Conservation (phyloP, 192 early-diverging fungal genomes). For the Mortierella hygrophila region DNA sequence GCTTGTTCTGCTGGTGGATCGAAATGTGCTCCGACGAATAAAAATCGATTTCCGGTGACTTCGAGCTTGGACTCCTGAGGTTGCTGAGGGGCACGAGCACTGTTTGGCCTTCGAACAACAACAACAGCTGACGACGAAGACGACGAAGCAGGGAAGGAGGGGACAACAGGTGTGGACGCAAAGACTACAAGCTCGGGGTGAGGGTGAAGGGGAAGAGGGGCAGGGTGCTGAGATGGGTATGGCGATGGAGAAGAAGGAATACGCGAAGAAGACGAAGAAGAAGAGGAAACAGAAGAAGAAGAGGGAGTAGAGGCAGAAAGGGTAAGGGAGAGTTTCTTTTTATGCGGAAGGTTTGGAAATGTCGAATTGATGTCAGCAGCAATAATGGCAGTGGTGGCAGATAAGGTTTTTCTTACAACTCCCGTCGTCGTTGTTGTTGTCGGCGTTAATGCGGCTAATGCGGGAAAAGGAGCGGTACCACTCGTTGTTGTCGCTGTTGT, state of each 20-base stretch:
- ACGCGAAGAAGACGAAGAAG: background rate
- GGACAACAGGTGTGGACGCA: conserved; percentile 1
- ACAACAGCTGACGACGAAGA: background rate
- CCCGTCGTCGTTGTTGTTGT: background rate
- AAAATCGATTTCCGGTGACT: conserved; percentile 8
- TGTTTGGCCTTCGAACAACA: conserved; percentile 2
- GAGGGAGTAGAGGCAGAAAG: background rate
- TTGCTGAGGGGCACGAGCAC: background rate
- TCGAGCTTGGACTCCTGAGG: conserved; percentile 15
- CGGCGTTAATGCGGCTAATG: background rate
- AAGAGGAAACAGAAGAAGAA: background rate
- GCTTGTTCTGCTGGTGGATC: background rate
- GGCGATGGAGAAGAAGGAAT: background rate
- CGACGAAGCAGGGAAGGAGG: background rate
- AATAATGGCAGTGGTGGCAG: background rate
- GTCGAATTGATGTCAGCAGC: background rate
- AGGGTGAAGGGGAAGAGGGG: background rate
- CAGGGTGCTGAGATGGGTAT: background rate
- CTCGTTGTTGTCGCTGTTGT: background rate
- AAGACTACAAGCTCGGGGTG: background rate
- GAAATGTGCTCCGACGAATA: background rate
- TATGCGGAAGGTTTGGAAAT: background rate
- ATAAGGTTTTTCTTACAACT: background rate
- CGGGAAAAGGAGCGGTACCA: background rate
- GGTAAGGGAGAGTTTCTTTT: background rate